A percentile compares a stretch with the other conserved stretches of the same genome.
Conservation (phyloP, 2,329 filamentous ascomycete species). For the Colletotrichum tofieldiae region DNA sequence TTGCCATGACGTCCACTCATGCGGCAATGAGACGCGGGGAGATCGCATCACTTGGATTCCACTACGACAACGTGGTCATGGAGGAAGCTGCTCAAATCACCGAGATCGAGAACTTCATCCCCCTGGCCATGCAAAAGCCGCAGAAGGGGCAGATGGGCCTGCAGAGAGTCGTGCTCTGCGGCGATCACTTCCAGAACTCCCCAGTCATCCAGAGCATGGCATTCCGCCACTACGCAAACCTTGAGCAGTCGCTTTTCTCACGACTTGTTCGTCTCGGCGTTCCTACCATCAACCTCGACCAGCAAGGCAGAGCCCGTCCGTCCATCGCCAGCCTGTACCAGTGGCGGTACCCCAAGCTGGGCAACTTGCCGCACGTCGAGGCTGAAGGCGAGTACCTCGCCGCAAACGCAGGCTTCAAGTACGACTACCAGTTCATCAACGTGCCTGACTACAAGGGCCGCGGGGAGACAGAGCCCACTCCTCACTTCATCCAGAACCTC, state of each 20-base stretch:
- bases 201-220: conserved; percentile 95
- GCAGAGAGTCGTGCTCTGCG: conserved; percentile 91
- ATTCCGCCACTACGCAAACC: conserved; percentile 94
- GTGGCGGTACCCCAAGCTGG: conserved; percentile 90
- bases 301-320: conserved; percentile 91
- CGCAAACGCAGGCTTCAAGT: conserved; percentile 93
- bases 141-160: conserved; percentile 81
- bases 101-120: conserved; percentile 97
- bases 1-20: conserved; percentile 99
- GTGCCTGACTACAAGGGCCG: conserved; percentile 93
- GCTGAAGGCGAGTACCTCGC: conserved; percentile 78
- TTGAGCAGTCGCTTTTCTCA: conserved; percentile 96
- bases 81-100: conserved; percentile 99
- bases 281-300: conserved; percentile 90
- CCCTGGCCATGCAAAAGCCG: conserved; percentile 90
- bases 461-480: conserved; percentile 90
- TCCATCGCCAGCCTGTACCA: conserved; percentile 91
- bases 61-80: conserved; percentile 98
- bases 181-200: conserved; percentile 97
- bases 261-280: conserved; percentile 92
- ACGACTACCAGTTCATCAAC: conserved; percentile 97
- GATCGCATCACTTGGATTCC: conserved; percentile 92
- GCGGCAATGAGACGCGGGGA: conserved; percentile 94
- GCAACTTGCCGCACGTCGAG: conserved; percentile 83
- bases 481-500: conserved; percentile 96